Conservation (phyloP, 164 flowering plant species). For the Taxillus chinensis region DNA sequence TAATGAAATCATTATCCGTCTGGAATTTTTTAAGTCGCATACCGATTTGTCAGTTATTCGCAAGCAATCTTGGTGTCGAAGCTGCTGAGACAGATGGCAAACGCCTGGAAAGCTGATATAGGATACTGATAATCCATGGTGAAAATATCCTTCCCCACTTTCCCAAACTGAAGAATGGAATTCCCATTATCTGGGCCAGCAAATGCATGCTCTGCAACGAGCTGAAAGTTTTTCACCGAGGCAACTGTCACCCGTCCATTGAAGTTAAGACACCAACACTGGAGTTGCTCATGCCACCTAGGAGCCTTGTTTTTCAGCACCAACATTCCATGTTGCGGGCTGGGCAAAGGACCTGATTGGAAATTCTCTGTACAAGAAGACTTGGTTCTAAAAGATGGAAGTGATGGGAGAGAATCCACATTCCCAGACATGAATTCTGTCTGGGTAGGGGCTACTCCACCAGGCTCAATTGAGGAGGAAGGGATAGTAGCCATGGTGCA, state of each 20-base stretch:
- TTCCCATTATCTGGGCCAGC: constrained; percentile 46
- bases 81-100: constrained; percentile 80
- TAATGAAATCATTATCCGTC: too few species aligned
- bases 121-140: constrained; percentile 88
- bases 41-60: constrained; percentile 35
- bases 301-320: constrained; percentile 66
- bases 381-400: constrained; percentile 53
- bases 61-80: constrained; percentile 83
- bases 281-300: constrained; percentile 82
- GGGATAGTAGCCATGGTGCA: constrained; percentile 72
- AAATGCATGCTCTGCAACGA: constrained; percentile 56
- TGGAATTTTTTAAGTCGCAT: not conserved
- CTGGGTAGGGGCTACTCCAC: constrained; percentile 55
- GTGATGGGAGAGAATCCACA: constrained; percentile 34
- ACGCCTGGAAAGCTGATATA: constrained; percentile 83
- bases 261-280: constrained; percentile 86
- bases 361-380: constrained; percentile 29
- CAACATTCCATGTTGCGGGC: constrained; percentile 27
- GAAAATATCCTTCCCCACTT: constrained; percentile 73
- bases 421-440: constrained; percentile 31
- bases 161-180: constrained; percentile 75
- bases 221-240: constrained; percentile 80
- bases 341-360: constrained; percentile 16
- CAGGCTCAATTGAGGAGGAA: constrained; percentile 46
- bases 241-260: constrained; percentile 82